phyloP scores from a whole-genome alignment of 805 yeast genomes.

The Ogataea glucozyma region DNA sequence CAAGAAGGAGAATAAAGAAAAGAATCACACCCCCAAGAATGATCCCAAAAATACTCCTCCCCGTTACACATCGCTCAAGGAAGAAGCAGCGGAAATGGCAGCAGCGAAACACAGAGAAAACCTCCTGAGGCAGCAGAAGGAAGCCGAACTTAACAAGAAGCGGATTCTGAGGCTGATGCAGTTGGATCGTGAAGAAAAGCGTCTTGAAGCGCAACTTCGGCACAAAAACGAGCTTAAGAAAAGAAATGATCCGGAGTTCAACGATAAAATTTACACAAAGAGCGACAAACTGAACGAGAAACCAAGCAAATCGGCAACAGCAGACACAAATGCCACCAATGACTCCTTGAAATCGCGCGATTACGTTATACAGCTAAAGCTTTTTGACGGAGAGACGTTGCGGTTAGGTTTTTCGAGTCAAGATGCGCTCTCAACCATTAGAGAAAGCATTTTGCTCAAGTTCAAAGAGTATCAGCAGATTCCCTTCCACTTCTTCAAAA shows the following conservation, averaged over 20 bases:
- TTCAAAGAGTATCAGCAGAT: slow-evolving; percentile 47
- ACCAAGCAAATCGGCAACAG: too few species aligned
- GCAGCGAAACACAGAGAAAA: slow-evolving; percentile 42
- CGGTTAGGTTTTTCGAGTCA: slow-evolving; percentile 48
- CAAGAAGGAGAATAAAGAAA: too few species aligned
- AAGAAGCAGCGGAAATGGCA: slow-evolving; percentile 42
- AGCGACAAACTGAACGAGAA: too few species aligned
- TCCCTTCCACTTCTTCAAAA: slow-evolving; percentile 52
- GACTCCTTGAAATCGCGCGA: slow-evolving; percentile 39
- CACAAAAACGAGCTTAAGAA: slow-evolving; percentile 6
- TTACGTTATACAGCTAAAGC: slow-evolving; percentile 49
- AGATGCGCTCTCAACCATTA: slow-evolving; percentile 54
- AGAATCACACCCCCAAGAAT: not conserved
- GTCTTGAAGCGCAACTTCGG: slow-evolving; percentile 7
- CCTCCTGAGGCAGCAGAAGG: slow-evolving; percentile 35
- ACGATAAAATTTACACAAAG: too few species aligned
- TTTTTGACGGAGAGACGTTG: slow-evolving; percentile 65
- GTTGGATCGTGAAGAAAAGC: slow-evolving; percentile 44
- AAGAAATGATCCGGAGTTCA: too few species aligned
- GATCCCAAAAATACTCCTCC: not conserved
- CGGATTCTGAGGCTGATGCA: slow-evolving; percentile 54
- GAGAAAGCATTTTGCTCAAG: slow-evolving; percentile 58
- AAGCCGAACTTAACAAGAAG: slow-evolving; percentile 51
- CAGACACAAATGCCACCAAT: slow-evolving; percentile 24
- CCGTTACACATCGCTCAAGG: slow-evolving; percentile 35